phyloP scores from a whole-genome alignment of 2,329 filamentous ascomycete species.

The Colletotrichum liaoningense region DNA sequence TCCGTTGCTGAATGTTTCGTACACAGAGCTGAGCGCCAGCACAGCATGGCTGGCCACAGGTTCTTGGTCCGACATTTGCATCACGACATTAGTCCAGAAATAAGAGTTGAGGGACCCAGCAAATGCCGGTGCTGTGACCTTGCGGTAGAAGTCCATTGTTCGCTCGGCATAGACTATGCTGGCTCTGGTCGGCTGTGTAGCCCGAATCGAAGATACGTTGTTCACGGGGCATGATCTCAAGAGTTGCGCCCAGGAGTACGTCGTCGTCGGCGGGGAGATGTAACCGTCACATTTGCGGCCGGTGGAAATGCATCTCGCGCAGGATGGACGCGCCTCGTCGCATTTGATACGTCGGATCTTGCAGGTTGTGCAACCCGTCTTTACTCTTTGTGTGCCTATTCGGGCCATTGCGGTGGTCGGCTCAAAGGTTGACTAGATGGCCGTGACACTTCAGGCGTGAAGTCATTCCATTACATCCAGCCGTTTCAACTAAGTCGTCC shows the following conservation, averaged over 20 bases:
- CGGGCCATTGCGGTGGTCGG: slow-evolving; percentile 3
- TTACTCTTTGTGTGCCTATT: slow-evolving; percentile 22
- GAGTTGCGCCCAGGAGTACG: slow-evolving; percentile 10
- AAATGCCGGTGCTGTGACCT: slow-evolving; percentile 34
- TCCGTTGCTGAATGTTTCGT: slow-evolving; percentile 21
- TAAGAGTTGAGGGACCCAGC: slow-evolving; percentile 36
- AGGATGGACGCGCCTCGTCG: slow-evolving; percentile 35
- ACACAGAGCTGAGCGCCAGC: slow-evolving; percentile 37
- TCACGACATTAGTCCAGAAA: slow-evolving; percentile 38
- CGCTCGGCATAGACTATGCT: slow-evolving; percentile 19
- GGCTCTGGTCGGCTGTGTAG: not conserved
- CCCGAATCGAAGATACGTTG: not conserved
- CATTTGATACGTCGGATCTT: slow-evolving; percentile 36
- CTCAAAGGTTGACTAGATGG: not conserved
- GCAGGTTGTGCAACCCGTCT: slow-evolving; percentile 37
- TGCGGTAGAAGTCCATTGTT: slow-evolving; percentile 36
- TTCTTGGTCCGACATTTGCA: slow-evolving; percentile 34
- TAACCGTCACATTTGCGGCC: slow-evolving; percentile 36
- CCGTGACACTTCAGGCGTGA: not conserved
- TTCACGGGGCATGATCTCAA: not conserved
- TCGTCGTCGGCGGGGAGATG: not conserved
- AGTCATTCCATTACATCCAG: not conserved
- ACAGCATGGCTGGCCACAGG: slow-evolving; percentile 39
- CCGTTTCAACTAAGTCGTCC: not conserved
- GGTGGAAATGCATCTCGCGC: slow-evolving; percentile 33